phyloP scores from a whole-genome alignment of 192 early-diverging fungal species.

The Chytriomyces confervae region DNA sequence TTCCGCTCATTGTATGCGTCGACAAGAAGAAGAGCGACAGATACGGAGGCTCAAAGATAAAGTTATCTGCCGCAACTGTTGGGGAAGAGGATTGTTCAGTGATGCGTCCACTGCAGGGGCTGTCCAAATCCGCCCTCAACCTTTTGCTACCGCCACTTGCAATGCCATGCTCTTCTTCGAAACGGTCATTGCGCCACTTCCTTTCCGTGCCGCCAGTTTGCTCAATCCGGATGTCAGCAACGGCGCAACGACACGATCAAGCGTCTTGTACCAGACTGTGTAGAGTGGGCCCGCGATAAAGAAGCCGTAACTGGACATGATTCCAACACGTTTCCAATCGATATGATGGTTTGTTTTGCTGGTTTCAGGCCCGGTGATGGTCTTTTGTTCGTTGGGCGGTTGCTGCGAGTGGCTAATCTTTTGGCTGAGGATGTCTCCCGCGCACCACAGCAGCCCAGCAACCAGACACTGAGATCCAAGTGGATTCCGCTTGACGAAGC shows the following conservation, averaged over 20 bases:
- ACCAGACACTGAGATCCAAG: conserved; percentile 29
- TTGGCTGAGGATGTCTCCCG: conserved; percentile 47
- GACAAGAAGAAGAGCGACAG: conserved; percentile 46
- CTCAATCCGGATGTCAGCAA: neutral
- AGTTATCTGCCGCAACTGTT: conserved; percentile 39
- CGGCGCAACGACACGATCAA: conserved; percentile 38
- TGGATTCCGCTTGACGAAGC: conserved; percentile 19
- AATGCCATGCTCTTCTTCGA: conserved; percentile 38
- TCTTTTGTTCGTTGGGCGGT: neutral
- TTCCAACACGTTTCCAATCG: conserved; percentile 40
- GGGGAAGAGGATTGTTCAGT: neutral
- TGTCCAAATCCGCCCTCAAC: neutral
- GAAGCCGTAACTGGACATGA: conserved; percentile 48
- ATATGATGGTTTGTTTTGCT: conserved; percentile 5
- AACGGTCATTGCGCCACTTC: neutral
- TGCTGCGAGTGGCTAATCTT: conserved; percentile 30
- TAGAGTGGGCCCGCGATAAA: conserved; percentile 49
- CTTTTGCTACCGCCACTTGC: conserved; percentile 46
- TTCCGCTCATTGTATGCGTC: conserved; percentile 42
- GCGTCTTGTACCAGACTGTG: conserved; percentile 49
- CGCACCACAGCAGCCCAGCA: conserved; percentile 30
- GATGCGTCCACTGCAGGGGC: neutral
- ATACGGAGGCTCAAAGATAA: conserved; percentile 50
- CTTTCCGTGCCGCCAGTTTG: neutral
- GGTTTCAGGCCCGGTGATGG: neutral